Percentiles rank a stretch among this genome's conserved stretches.
These are phyloP conservation scores for Oemleria cerasiformis DNA, from an alignment of 306 rosid species.

Conservation along the genomic window DNA sequence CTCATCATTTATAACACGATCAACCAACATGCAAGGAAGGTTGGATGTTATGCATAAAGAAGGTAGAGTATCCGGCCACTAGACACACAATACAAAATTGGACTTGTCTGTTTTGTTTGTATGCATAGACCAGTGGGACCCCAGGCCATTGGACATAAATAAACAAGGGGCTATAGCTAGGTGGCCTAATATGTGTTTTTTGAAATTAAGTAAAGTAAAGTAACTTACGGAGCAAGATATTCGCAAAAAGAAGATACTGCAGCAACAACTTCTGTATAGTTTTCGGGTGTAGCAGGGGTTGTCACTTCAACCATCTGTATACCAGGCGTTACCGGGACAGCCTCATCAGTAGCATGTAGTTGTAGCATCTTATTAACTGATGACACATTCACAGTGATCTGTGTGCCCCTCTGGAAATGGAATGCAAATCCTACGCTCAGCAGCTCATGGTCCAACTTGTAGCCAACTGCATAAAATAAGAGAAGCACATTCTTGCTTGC, in stretches of 20 bases:
- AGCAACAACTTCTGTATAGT: slow-evolving; percentile 64
- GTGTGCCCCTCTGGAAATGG: slow-evolving; percentile 68
- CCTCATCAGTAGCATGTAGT: slow-evolving; percentile 86
- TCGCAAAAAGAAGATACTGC: slow-evolving; percentile 85
- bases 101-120: too few species aligned
- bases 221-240: slow-evolving; percentile 95
- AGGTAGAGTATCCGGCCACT: too few species aligned
- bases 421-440: slow-evolving; percentile 82
- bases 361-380: slow-evolving; percentile 87
- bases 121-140: too few species aligned
- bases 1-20: too few species aligned
- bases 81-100: too few species aligned
- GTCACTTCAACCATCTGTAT: slow-evolving; percentile 95
- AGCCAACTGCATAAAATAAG: slow-evolving; percentile 73
- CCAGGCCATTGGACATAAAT: too few species aligned
- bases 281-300: slow-evolving; percentile 84
- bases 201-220: background rate
- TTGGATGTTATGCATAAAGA: too few species aligned
- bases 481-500: slow-evolving; percentile 84
- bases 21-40: too few species aligned
- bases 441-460: slow-evolving; percentile 87
- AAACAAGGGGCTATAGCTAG: too few species aligned
- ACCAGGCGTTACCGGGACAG: slow-evolving; percentile 88
- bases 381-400: slow-evolving; percentile 74
- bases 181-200: too few species aligned